Evolutionary conservation across 805 yeast species (phyloP).

Genomic region (Cyberlindnera xylosilytica): DNA sequence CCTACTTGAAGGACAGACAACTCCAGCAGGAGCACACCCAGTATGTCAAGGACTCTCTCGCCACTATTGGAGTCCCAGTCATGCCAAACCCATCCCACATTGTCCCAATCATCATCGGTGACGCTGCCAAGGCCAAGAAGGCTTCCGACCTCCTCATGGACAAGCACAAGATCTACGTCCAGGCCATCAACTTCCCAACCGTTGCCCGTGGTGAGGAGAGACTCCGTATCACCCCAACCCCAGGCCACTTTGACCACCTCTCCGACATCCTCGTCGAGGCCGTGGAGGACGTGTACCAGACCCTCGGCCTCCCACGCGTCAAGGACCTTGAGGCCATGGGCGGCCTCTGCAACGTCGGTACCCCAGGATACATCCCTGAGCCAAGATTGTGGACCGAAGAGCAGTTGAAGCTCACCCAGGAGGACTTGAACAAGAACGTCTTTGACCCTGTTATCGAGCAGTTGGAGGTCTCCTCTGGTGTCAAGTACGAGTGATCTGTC

Average conservation of each 20-base stretch:
- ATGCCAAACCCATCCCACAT: constrained; percentile 97
- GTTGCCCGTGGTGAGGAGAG: constrained; percentile 96
- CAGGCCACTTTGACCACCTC: constrained; percentile 82
- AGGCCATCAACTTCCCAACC: constrained; percentile 98
- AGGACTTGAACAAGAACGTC: constrained; percentile 66
- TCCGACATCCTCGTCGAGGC: constrained; percentile 76
- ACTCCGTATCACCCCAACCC: constrained; percentile 97
- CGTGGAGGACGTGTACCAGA: constrained; percentile 75
- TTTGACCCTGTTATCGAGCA: constrained; percentile 58
- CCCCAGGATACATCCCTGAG: constrained; percentile 39
- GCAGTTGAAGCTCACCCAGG: constrained; percentile 62
- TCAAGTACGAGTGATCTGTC: constrained; percentile 22
- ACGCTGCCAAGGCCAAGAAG: constrained; percentile 84
- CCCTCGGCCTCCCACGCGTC: constrained; percentile 70
- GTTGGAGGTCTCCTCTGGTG: constrained; percentile 70
- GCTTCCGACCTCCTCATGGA: constrained; percentile 89
- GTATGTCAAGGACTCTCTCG: constrained; percentile 74
- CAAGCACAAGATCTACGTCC: constrained; percentile 87
- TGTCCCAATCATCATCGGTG: constrained; percentile 92
- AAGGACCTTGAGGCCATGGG: constrained; percentile 76
- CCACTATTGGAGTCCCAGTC: constrained; percentile 80
- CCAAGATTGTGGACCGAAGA: constrained; percentile 85
- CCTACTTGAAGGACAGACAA: constrained; percentile 72
- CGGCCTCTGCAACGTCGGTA: constrained; percentile 92
- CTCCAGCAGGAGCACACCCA: constrained; percentile 82